Base-by-base conservation (phyloP, 2,329 filamentous ascomycete genomes). In the Pyrenophora graminea region DNA sequence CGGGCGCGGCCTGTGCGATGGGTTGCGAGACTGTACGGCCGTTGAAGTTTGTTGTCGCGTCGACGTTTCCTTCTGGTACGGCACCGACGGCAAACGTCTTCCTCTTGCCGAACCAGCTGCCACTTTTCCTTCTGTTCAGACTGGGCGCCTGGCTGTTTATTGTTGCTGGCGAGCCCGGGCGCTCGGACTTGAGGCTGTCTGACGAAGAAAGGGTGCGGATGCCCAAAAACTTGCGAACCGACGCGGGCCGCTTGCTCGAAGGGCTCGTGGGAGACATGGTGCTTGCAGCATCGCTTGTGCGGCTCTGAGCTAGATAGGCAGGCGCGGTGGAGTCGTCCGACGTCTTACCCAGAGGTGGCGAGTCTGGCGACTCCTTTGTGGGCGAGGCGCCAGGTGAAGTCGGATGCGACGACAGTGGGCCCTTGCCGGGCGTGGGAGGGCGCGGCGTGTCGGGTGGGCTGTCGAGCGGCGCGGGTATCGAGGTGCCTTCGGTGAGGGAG, bases 401-500 rank as follows among this genome's bases (percentile, higher is more conserved):
- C 8, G 73, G 73, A 55, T 76, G 73, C 48, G 73, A 76, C 10
- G 71, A 73, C 23, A 76, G 69, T 27, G 73, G 72, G 9, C 73
- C 73, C 45, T 66, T 64, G 34, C 71, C 71, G 21, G 70, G 70
- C 34, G 72, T 74, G 8, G 72, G 72, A 15, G 70, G 71, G 27
- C 72, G 71, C 19, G 71, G 70, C 10, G 69, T 67, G 13, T 69
- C 63, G 45, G 72, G 72, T 39, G 73, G 73, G 36, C 72, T 72
- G 53, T 74, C 72, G 51, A 57, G 71, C 39, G 73, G 73, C 27
- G 73, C 71, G 32, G 73, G 74, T 57, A 75, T 75, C 46, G 69
- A 66, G 41, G 73, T 75, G 51, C 73, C 73, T 38, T 74, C 73
- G 31, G 73, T 76, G 47, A 75, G 69, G 39, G 73, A 75, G 67